These are phyloP conservation scores for Colletotrichum viniferum DNA, from an alignment of 2,329 filamentous ascomycete genomes.

Conservation along the genomic window DNA sequence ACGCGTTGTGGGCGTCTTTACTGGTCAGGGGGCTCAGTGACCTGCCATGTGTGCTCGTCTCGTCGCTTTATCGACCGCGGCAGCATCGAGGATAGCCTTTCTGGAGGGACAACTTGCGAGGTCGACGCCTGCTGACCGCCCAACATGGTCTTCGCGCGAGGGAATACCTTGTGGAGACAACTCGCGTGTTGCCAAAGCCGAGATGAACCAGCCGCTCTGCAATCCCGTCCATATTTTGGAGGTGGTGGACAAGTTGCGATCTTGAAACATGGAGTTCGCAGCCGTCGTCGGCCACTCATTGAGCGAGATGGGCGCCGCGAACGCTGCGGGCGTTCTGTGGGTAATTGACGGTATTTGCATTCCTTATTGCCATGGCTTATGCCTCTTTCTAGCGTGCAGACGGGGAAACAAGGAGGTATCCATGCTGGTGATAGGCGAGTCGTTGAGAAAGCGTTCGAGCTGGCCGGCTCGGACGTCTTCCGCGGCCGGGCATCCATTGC, in stretches of 20 bases:
- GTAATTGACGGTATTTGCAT: no score
- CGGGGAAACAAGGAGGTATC: no score
- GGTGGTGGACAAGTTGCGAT: background rate
- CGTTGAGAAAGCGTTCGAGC: conserved; percentile 20
- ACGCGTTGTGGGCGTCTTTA: background rate
- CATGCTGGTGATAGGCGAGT: no score
- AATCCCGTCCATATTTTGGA: background rate
- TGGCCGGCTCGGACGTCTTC: background rate
- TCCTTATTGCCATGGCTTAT: no score
- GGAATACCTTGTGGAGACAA: background rate
- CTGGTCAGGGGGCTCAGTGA: background rate
- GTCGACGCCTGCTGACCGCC: background rate
- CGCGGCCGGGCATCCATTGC: conserved; percentile 25
- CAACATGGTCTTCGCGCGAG: background rate
- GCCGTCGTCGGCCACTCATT: no score
- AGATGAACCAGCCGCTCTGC: background rate
- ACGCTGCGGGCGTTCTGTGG: no score
- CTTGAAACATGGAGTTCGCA: background rate
- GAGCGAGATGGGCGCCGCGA: no score
- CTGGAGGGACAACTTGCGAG: background rate
- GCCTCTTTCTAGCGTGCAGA: no score
- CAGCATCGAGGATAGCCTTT: background rate
- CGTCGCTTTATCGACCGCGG: background rate
- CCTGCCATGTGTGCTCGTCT: background rate
- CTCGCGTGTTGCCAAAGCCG: background rate